Evolutionary conservation across 2,329 filamentous ascomycete genomes (phyloP).

Genomic region (Aspergillus oerlinghausenensis): DNA sequence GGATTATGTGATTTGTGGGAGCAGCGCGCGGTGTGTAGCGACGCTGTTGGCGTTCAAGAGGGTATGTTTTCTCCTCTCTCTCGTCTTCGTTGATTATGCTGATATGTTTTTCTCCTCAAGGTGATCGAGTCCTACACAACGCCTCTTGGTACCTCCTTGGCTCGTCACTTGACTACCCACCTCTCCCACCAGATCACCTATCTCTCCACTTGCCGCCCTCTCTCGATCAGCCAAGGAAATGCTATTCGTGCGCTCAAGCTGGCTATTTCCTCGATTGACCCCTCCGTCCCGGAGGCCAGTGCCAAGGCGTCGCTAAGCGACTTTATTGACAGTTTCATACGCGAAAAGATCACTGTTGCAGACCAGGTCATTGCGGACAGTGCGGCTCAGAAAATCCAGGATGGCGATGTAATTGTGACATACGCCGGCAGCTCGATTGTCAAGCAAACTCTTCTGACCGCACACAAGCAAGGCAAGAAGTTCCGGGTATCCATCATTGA

Average conservation of each 20-base stretch:
- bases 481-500: slow-evolving; percentile 87
- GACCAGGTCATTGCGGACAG: slow-evolving; percentile 78
- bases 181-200: slow-evolving; percentile 95
- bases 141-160: slow-evolving; percentile 75
- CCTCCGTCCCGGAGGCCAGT: slow-evolving; percentile 72
- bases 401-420: slow-evolving; percentile 78
- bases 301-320: slow-evolving; percentile 75
- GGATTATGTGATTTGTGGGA: slow-evolving; percentile 82
- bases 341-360: slow-evolving; percentile 82
- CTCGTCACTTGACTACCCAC: slow-evolving; percentile 86
- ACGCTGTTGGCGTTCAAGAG: slow-evolving; percentile 87
- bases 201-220: slow-evolving; percentile 85
- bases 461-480: slow-evolving; percentile 62
- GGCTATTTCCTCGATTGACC: slow-evolving; percentile 83
- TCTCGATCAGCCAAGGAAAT: slow-evolving; percentile 96
- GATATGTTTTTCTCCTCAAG: slow-evolving; percentile 41
- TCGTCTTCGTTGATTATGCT: slow-evolving; percentile 5
- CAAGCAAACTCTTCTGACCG: slow-evolving; percentile 72
- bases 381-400: slow-evolving; percentile 68
- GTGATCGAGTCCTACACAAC: slow-evolving; percentile 92
- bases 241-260: slow-evolving; percentile 93
- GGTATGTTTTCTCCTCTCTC: slow-evolving; percentile 45
- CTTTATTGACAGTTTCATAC: slow-evolving; percentile 83
- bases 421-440: slow-evolving; percentile 85
- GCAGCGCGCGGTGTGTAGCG: slow-evolving; percentile 79